phyloP scores from a whole-genome alignment of 2,329 filamentous ascomycete species.

The Diaporthe citrichinensis region DNA sequence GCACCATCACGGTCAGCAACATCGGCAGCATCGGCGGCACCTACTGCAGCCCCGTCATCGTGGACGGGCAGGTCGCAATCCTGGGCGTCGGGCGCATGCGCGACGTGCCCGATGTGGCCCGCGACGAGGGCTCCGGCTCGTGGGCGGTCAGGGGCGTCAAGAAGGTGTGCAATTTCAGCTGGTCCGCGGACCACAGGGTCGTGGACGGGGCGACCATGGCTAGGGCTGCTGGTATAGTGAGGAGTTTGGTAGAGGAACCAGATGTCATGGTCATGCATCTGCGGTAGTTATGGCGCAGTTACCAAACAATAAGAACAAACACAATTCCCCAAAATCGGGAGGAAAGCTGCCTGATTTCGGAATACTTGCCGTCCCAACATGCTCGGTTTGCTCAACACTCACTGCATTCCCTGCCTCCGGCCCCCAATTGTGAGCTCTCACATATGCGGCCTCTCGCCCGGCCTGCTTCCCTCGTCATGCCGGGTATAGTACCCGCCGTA shows the following conservation, averaged over 20 bases:
- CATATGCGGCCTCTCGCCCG: constrained; percentile 19
- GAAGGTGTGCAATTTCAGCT: constrained; percentile 91
- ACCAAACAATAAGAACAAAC: neutral
- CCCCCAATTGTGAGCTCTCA: constrained; percentile 7
- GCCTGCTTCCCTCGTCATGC: constrained; percentile 1
- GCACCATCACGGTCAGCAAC: constrained; percentile 96
- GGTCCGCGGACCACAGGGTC: constrained; percentile 95
- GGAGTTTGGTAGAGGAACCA: constrained; percentile 84
- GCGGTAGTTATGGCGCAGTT: constrained; percentile 64
- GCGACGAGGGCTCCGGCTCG: constrained; percentile 74
- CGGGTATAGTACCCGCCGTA: constrained; percentile 15
- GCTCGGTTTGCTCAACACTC: neutral
- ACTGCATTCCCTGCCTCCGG: neutral
- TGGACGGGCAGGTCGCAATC: constrained; percentile 92
- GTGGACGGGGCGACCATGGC: constrained; percentile 97
- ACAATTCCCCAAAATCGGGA: neutral
- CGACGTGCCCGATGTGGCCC: constrained; percentile 82
- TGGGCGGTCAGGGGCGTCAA: constrained; percentile 48
- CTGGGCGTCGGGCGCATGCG: constrained; percentile 88
- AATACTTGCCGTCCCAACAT: neutral
- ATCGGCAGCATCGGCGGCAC: constrained; percentile 96
- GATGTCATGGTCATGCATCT: constrained; percentile 89
- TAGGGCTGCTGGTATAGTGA: constrained; percentile 86
- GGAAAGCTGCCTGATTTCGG: neutral
- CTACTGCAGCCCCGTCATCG: constrained; percentile 91